Conservation (phyloP, 1,284 basidiomycete species). For the Cutaneotrichosporon cutaneum region DNA sequence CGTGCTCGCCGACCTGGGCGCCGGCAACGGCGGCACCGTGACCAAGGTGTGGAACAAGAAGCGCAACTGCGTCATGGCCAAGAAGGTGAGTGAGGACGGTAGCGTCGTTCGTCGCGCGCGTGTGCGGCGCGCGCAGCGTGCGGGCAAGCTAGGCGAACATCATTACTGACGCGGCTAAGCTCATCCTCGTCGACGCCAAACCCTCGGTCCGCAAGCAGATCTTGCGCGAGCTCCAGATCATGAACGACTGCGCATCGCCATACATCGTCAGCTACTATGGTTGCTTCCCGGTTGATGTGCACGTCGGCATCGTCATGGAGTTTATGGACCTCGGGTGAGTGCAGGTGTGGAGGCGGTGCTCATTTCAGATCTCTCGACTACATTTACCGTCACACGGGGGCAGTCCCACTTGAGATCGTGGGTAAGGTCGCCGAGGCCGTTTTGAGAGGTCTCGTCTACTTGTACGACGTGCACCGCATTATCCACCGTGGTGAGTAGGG, state of each 20-base stretch:
- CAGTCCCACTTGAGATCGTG: slow-evolving; percentile 85
- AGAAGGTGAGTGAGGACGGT: slow-evolving; percentile 66
- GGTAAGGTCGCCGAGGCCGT: slow-evolving; percentile 88
- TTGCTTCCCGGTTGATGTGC: slow-evolving; percentile 91
- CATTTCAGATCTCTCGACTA: slow-evolving; percentile 65
- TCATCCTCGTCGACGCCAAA: slow-evolving; percentile 96
- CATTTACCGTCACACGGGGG: slow-evolving; percentile 90
- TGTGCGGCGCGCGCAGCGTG: background rate
- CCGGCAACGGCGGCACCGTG: slow-evolving; percentile 97
- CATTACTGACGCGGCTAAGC: slow-evolving; percentile 57
- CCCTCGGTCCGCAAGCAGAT: slow-evolving; percentile 97
- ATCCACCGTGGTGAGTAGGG: slow-evolving; percentile 68
- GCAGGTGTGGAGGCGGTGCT: background rate
- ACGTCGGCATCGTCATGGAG: slow-evolving; percentile 99
- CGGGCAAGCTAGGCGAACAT: background rate
- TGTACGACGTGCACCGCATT: slow-evolving; percentile 99
- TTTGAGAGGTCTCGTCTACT: slow-evolving; percentile 89
- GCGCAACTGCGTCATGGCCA: slow-evolving; percentile 85
- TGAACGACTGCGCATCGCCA: slow-evolving; percentile 91
- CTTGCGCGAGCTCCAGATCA: slow-evolving; percentile 93
- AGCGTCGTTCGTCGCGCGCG: background rate
- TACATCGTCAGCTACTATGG: slow-evolving; percentile 97
- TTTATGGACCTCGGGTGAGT: slow-evolving; percentile 70
- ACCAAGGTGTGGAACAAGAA: slow-evolving; percentile 92
- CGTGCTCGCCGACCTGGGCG: slow-evolving; percentile 82